These are phyloP conservation scores for Angomonas desouzai DNA, from an alignment of 208 protist species.

Conservation along the genomic window DNA sequence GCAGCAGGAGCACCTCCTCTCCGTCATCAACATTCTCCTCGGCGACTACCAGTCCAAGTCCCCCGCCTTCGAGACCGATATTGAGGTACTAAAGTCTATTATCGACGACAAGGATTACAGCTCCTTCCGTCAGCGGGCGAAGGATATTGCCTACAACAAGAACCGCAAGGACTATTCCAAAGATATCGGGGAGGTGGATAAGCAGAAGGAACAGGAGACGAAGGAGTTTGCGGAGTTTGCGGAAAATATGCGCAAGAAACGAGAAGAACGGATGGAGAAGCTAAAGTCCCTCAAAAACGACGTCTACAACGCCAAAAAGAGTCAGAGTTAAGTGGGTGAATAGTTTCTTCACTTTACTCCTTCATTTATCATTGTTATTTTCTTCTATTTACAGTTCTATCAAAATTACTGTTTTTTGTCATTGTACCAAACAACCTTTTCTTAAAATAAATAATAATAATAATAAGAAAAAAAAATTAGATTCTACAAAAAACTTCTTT, in stretches of 20 bases:
- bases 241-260: conserved; percentile 17
- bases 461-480: too few species aligned
- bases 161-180: conserved; percentile 31
- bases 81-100: conserved; percentile 46
- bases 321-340: neutral
- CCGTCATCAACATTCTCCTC: conserved; percentile 46
- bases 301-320: conserved; percentile 19
- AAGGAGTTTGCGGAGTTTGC: conserved; percentile 17
- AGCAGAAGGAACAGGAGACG: conserved; percentile 16
- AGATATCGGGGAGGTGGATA: neutral
- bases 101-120: conserved; percentile 72
- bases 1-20: conserved; percentile 61
- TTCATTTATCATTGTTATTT: too few species aligned
- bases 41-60: conserved; percentile 65
- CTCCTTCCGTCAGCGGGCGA: conserved; percentile 49
- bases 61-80: conserved; percentile 33
- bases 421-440: too few species aligned
- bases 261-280: conserved; percentile 19
- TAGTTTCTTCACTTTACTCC: too few species aligned
- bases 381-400: conserved; percentile 9
- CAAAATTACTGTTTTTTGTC: too few species aligned
- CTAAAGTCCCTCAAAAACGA: conserved; percentile 23
- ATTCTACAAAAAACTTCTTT: too few species aligned
- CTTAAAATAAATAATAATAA: too few species aligned
- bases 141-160: conserved; percentile 44